These are phyloP conservation scores for Dendrobium chrysotoxum DNA, from an alignment of 106 monocot species.

Conservation along the genomic window DNA sequence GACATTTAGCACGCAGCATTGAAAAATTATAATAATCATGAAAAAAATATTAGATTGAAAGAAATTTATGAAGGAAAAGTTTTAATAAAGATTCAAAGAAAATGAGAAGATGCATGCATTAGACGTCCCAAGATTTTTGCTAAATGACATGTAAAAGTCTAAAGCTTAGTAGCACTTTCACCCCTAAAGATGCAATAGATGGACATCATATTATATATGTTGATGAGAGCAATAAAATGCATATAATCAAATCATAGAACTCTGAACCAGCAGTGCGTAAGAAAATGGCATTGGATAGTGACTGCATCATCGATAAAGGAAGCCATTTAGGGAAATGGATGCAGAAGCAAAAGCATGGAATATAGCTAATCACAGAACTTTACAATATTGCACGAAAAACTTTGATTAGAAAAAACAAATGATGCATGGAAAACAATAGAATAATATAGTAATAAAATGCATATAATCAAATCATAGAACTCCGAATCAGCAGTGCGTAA, in stretches of 20 bases:
- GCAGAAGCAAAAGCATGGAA: neutral
- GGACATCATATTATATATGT: neutral
- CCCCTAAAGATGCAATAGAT: neutral
- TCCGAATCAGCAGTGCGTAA: neutral
- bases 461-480: neutral
- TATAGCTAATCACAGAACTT: neutral
- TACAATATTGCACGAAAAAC: neutral
- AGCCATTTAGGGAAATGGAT: neutral
- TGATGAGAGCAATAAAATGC: neutral
- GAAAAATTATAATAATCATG: neutral
- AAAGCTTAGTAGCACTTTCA: neutral
- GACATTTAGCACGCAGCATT: neutral
- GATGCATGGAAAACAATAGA: neutral
- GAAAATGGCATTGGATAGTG: neutral
- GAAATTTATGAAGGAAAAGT: neutral
- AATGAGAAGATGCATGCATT: neutral
- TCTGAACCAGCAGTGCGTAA: neutral
- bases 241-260: neutral
- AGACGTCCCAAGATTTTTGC: neutral
- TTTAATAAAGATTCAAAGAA: neutral
- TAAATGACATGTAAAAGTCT: constrained; percentile 1
- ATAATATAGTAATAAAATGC: neutral
- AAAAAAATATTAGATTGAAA: neutral
- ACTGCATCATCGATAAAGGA: neutral
- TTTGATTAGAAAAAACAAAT: neutral